Evolutionary conservation across 169 alveolate genomes (phyloP).

Genomic region (Plasmodium gonderi): DNA sequence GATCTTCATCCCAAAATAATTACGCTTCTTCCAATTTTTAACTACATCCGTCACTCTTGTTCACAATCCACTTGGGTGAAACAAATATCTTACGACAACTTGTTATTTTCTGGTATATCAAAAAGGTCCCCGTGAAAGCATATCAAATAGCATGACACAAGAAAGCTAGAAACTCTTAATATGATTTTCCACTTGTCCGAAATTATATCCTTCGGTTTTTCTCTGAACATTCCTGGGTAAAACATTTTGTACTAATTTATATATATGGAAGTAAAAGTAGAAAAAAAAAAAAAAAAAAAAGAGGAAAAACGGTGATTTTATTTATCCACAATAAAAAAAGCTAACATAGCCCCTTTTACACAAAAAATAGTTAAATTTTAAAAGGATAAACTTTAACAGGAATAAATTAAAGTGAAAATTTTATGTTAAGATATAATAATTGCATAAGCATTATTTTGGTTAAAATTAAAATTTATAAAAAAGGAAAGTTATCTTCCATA

Average conservation of each 20-base stretch:
- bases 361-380: background rate
- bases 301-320: background rate
- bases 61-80: background rate
- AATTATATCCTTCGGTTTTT: slow-evolving; percentile 79
- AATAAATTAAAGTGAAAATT: background rate
- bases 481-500: background rate
- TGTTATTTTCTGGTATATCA: slow-evolving; percentile 85
- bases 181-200: slow-evolving; percentile 79
- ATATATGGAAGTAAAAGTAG: background rate
- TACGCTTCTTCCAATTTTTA: no score
- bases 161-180: slow-evolving; percentile 80
- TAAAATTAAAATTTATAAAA: background rate
- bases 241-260: slow-evolving; percentile 76
- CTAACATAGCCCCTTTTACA: background rate
- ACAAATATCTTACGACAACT: slow-evolving; percentile 60
- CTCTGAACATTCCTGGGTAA: slow-evolving; percentile 86
- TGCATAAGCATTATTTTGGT: background rate
- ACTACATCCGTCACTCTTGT: no score
- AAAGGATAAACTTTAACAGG: background rate
- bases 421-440: background rate
- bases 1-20: no score
- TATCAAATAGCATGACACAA: slow-evolving; percentile 78
- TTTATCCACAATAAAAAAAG: background rate
- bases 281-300: background rate
- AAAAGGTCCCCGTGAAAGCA: slow-evolving; percentile 83